A percentile compares a stretch with the other conserved stretches of the same genome.
Conservation (phyloP, 2,329 filamentous ascomycete genomes). For the Xylariaceae sp. region DNA sequence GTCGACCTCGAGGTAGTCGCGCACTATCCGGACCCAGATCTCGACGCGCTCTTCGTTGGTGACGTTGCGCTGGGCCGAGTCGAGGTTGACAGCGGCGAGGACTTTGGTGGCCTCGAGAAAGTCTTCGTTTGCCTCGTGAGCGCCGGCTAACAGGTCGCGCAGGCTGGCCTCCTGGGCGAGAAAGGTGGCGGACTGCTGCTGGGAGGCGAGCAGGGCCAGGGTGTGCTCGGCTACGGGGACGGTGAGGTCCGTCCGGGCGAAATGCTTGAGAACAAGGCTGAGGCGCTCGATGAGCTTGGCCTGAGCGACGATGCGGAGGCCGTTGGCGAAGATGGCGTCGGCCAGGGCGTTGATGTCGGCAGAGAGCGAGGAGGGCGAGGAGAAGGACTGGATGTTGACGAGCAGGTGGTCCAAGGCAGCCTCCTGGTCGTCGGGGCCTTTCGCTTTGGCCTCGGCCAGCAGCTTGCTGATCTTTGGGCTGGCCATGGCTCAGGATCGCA, state of each 20-base stretch:
- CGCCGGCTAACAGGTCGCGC: constrained; percentile 76
- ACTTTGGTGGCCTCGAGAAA: constrained; percentile 72
- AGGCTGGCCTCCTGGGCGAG: constrained; percentile 80
- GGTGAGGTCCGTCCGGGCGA: constrained; percentile 61
- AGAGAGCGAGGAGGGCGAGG: constrained; percentile 35
- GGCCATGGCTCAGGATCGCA: constrained; percentile 19
- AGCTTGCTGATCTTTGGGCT: constrained; percentile 39
- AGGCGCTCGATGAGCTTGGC: constrained; percentile 67
- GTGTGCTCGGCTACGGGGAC: constrained; percentile 73
- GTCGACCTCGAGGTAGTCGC: constrained; percentile 90
- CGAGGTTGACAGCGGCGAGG: constrained; percentile 80
- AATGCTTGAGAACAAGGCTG: constrained; percentile 55
- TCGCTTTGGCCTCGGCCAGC: constrained; percentile 35
- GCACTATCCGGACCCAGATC: constrained; percentile 90
- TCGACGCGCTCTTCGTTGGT: constrained; percentile 76
- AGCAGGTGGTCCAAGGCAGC: constrained; percentile 46
- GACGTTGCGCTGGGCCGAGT: constrained; percentile 81
- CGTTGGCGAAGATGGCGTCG: constrained; percentile 63
- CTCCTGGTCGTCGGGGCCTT: constrained; percentile 39
- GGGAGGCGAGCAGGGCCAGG: constrained; percentile 61
- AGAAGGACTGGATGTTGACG: constrained; percentile 38
- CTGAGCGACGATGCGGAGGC: constrained; percentile 71
- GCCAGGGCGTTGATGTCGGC: constrained; percentile 65
- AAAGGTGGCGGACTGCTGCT: constrained; percentile 63
- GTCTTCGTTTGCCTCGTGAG: constrained; percentile 79